Conservation (phyloP, 768 basidiomycete species). For the Pleurotus cornucopiae region DNA sequence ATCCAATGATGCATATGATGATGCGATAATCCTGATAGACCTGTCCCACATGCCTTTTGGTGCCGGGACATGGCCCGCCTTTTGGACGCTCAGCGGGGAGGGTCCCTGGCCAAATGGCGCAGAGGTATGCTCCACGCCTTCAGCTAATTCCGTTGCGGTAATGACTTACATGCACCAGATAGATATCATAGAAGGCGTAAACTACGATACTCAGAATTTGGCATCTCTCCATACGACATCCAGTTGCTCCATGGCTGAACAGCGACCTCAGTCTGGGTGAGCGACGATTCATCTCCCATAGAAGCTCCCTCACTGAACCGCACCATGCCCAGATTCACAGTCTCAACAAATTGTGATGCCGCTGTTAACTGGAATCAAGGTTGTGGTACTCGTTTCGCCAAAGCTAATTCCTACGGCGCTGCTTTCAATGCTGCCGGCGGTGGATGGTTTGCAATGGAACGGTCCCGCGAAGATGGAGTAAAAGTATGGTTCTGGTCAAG, state of each 20-base stretch:
- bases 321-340: slow-evolving; percentile 25
- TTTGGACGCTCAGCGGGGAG: slow-evolving; percentile 48
- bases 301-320: neutral
- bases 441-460: slow-evolving; percentile 56
- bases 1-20: slow-evolving; percentile 39
- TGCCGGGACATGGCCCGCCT: slow-evolving; percentile 61
- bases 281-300: slow-evolving; percentile 7
- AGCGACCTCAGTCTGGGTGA: slow-evolving; percentile 45
- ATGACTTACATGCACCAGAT: neutral
- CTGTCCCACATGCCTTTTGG: slow-evolving; percentile 58
- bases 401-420: slow-evolving; percentile 38
- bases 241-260: slow-evolving; percentile 38
- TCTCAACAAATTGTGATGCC: slow-evolving; percentile 46
- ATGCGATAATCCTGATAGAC: slow-evolving; percentile 48
- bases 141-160: neutral
- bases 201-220: slow-evolving; percentile 38
- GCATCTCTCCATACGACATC: slow-evolving; percentile 53
- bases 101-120: slow-evolving; percentile 62
- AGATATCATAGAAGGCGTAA: slow-evolving; percentile 38
- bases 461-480: slow-evolving; percentile 37
- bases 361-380: slow-evolving; percentile 53
- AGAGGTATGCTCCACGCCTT: slow-evolving; percentile 30
- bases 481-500: slow-evolving; percentile 63
- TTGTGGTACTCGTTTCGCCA: slow-evolving; percentile 46
- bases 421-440: slow-evolving; percentile 50